Conservation (phyloP, 2,329 filamentous ascomycete genomes). For the Domatiomyces globalis region DNA sequence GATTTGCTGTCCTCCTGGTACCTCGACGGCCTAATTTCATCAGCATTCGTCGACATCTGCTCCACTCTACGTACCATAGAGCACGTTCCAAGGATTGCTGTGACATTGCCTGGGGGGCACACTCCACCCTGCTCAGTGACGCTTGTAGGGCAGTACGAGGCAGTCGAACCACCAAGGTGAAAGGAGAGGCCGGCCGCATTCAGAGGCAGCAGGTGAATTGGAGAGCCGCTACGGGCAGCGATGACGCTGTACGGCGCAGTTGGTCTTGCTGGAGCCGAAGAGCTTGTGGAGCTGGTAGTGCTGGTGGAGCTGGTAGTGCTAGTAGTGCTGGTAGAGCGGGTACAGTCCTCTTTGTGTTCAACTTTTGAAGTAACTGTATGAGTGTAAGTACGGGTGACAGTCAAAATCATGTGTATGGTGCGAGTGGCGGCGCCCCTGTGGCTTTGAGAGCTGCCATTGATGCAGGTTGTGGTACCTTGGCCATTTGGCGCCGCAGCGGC, state of each 20-base stretch:
- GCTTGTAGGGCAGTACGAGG: slow-evolving; percentile 36
- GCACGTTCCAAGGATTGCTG: slow-evolving; percentile 29
- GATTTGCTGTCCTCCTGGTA: slow-evolving; percentile 50
- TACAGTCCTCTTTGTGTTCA: not conserved
- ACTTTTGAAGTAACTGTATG: not conserved
- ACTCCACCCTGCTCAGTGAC: slow-evolving; percentile 20
- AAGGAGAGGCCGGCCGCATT: slow-evolving; percentile 37
- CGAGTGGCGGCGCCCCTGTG: no score
- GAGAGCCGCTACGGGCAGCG: slow-evolving; percentile 32
- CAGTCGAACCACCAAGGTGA: slow-evolving; percentile 35
- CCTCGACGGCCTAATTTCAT: slow-evolving; percentile 32
- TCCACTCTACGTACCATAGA: slow-evolving; percentile 15
- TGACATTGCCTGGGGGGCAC: slow-evolving; percentile 36
- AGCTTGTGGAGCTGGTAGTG: slow-evolving; percentile 5
- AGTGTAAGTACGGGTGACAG: not conserved
- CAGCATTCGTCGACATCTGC: slow-evolving; percentile 1
- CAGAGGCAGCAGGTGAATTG: slow-evolving; percentile 35
- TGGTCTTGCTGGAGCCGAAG: slow-evolving; percentile 7
- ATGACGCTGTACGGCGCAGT: slow-evolving; percentile 30
- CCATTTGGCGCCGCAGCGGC: not conserved
- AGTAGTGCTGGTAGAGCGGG: slow-evolving; percentile 2
- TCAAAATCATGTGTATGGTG: not conserved
- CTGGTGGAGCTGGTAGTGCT: slow-evolving; percentile 4
- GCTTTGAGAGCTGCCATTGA: not conserved
- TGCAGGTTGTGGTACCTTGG: not conserved